Conservation (phyloP, 106 monocot species). For the Dendrobium chrysotoxum region DNA sequence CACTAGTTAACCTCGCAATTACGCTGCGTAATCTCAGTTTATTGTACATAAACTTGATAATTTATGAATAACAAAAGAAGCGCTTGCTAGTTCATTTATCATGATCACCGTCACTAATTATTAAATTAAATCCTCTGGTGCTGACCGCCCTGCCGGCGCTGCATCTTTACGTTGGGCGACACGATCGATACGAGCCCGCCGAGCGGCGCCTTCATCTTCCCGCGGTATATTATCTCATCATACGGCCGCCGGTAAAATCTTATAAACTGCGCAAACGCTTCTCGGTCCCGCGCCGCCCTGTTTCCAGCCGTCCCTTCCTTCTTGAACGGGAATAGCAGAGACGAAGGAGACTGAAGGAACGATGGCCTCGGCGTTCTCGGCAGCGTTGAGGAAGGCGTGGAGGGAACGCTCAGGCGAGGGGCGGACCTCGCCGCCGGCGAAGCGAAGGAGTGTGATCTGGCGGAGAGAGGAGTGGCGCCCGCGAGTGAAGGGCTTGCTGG, state of each 20-base stretch:
- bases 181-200: slow-evolving; percentile 90
- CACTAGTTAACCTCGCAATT: not conserved
- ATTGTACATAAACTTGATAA: slow-evolving; percentile 2
- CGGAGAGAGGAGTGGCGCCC: slow-evolving; percentile 29
- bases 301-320: slow-evolving; percentile 20
- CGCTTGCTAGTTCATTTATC: not conserved
- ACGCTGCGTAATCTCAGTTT: not conserved
- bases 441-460: slow-evolving; percentile 57
- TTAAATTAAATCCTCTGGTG: not conserved
- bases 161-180: slow-evolving; percentile 26
- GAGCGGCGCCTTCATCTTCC: slow-evolving; percentile 81
- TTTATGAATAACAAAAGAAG: not conserved
- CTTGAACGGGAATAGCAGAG: slow-evolving; percentile 31
- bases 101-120: not conserved
- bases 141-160: slow-evolving; percentile 13
- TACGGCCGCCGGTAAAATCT: slow-evolving; percentile 74
- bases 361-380: slow-evolving; percentile 77
- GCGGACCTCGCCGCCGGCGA: slow-evolving; percentile 31
- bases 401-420: slow-evolving; percentile 13
- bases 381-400: slow-evolving; percentile 31
- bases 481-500: slow-evolving; percentile 25
- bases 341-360: slow-evolving; percentile 71
- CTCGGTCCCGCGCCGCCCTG: slow-evolving; percentile 18
- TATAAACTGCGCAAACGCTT: slow-evolving; percentile 46
- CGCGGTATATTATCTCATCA: slow-evolving; percentile 72